Conservation (phyloP, 345 rosid genomes). For the Eucalyptus grandis region DNA sequence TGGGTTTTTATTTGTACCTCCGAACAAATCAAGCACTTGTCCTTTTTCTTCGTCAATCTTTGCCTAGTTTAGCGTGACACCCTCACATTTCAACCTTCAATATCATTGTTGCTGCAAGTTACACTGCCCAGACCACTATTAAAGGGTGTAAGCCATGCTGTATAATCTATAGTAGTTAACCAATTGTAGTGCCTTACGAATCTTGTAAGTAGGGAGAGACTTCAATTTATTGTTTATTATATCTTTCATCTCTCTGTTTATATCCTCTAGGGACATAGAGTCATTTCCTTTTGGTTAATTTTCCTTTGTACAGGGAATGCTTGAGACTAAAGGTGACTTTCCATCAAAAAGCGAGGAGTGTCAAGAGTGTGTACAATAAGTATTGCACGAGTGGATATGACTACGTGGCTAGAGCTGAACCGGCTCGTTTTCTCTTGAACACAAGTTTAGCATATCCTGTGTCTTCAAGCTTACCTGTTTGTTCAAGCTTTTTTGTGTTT, state of each 20-base stretch:
- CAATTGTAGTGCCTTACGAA: constrained; percentile 28
- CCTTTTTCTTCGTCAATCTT: constrained; percentile 52
- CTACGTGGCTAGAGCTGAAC: background rate
- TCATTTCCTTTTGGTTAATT: background rate
- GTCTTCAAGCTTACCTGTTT: background rate
- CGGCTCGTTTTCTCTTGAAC: background rate
- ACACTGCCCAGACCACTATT: constrained; percentile 45
- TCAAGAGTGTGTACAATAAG: background rate
- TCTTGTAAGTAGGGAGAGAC: constrained; percentile 15
- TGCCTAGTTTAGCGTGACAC: constrained; percentile 49
- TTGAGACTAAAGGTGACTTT: constrained; percentile 1
- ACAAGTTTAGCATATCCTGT: background rate
- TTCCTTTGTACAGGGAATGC: background rate
- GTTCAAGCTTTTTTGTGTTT: background rate
- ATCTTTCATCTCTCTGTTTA: background rate
- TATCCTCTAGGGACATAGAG: background rate
- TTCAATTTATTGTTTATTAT: background rate
- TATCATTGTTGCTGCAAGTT: constrained; percentile 55
- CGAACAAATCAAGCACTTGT: constrained; percentile 24
- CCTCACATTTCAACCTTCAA: constrained; percentile 51
- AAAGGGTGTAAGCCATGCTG: constrained; percentile 30
- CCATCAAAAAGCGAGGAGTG: constrained; percentile 4
- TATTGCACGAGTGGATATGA: background rate
- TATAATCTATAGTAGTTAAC: constrained; percentile 37
- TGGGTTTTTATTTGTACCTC: background rate